Evolutionary conservation across 495 filamentous ascomycete genomes (phyloP).

Genomic region (Annulohypoxylon maeteangense): DNA sequence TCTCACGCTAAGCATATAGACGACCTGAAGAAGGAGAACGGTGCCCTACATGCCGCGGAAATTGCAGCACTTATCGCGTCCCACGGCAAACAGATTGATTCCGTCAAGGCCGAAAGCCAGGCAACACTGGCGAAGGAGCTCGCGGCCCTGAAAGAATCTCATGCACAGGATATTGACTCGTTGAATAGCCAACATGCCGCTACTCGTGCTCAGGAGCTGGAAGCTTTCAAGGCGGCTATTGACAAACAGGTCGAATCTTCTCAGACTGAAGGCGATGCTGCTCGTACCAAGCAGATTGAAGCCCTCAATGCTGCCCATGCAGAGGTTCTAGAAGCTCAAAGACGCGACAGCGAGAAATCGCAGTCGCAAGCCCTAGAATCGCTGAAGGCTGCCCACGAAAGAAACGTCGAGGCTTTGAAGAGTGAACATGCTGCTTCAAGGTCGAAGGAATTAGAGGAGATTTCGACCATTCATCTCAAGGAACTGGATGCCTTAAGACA

Average conservation of each 20-base stretch:
- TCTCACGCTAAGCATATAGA: constrained; percentile 53
- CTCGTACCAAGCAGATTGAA: constrained; percentile 44
- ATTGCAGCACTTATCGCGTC: constrained; percentile 36
- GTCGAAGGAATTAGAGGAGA: constrained; percentile 36
- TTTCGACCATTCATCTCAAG: constrained; percentile 35
- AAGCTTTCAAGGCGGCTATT: constrained; percentile 45
- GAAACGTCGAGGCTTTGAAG: constrained; percentile 39
- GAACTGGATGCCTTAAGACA: constrained; percentile 40
- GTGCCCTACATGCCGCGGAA: constrained; percentile 29
- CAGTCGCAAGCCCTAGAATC: constrained; percentile 44
- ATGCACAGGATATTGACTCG: constrained; percentile 45
- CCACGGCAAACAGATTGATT: constrained; percentile 39
- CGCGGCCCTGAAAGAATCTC: constrained; percentile 37
- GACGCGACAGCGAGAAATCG: constrained; percentile 45
- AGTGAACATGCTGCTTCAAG: constrained; percentile 39
- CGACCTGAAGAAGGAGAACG: constrained; percentile 24
- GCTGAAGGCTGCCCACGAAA: constrained; percentile 44
- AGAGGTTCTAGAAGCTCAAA: constrained; percentile 45
- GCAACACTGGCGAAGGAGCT: constrained; percentile 40
- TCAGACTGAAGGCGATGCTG: constrained; percentile 44
- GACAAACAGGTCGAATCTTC: constrained; percentile 47
- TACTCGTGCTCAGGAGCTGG: constrained; percentile 44
- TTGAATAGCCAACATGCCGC: constrained; percentile 45
- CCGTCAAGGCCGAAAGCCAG: constrained; percentile 38
- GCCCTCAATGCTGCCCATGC: constrained; percentile 46